A percentile compares a stretch with the other conserved stretches of the same genome.
phyloP scores from a whole-genome alignment of 345 rosid species.

The Lepidium sativum region DNA sequence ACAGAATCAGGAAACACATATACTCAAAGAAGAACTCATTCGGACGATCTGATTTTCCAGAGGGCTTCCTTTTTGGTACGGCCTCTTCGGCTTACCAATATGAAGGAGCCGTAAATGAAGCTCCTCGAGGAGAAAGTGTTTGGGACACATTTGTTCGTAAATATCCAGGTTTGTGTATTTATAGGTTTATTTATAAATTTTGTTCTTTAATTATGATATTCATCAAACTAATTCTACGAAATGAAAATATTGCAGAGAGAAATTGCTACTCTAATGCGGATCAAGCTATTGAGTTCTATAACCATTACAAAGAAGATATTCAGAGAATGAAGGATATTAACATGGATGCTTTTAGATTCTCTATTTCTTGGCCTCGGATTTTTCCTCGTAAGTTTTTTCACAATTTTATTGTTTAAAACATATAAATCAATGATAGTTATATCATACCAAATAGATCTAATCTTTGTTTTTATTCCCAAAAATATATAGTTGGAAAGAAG shows the following conservation, averaged over 20 bases:
- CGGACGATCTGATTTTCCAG: conserved; percentile 5
- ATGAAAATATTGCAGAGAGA: conserved; percentile 14
- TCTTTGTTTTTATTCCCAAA: too few species aligned
- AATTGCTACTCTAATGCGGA: conserved; percentile 22
- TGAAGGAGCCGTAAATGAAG: conserved; percentile 19
- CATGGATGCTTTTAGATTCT: conserved; percentile 36
- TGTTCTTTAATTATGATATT: too few species aligned
- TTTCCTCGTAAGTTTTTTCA: conserved; percentile 37
- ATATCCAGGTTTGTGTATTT: conserved; percentile 25
- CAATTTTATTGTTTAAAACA: too few species aligned
- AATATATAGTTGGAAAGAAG: conserved; percentile 19
- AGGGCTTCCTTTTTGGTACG: conserved; percentile 25
- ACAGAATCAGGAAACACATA: not conserved
- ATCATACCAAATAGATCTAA: too few species aligned
- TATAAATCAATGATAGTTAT: too few species aligned
- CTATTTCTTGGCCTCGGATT: conserved; percentile 46
- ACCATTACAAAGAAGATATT: conserved; percentile 31
- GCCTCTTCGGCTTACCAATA: conserved; percentile 30
- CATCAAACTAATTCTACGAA: too few species aligned
- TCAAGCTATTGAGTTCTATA: conserved; percentile 29
- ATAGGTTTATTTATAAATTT: too few species aligned
- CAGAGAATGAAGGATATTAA: conserved; percentile 28
- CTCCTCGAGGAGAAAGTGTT: conserved; percentile 18
- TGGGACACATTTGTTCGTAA: conserved; percentile 28
- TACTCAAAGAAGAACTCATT: conserved; percentile 3